Evolutionary conservation across 73 alveolate species (phyloP), one percentile per base, ranked within the genome.

Genomic region (Urostyla sp.): DNA sequence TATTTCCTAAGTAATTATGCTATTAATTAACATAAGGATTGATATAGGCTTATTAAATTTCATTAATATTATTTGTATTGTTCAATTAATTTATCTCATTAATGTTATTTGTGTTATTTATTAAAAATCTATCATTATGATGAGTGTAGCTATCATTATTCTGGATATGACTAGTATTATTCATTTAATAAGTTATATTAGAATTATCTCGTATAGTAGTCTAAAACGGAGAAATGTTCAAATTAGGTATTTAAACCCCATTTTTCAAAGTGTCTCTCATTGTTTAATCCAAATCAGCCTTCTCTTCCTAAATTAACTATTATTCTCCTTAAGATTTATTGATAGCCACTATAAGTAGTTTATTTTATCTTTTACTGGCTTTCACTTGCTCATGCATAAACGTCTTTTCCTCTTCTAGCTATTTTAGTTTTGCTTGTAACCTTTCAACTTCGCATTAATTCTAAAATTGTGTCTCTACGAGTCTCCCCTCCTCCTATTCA

Each of bases 311-410:
- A 30, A 77, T n/a, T n/a, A 63, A 61, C 15, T 51, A 54, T 15
- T 50, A 45, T 32, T 66, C 55, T 18, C 35, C 36, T 28, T 80
- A 37, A 13, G 84, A 28, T 40, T 81, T 81, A 23, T 69, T 37
- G 38, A 81, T n/a, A 0, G 91, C 91, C 18, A 81, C 75, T 15
- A 40, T 37, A 0, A 81, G 48, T n/a, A 81, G 73, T 34, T 81
- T 81, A 40, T 81, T 81, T 48, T 81, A 49, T 35, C 85, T 31
- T 53, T 81, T 81, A 13, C 67, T 38, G 18, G 91, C 91, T 53
- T 81, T 81, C 7, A 81, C 72, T 37, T 81, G 46, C 21, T 45
- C 75, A 52, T 81, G 80, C 72, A 67, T 36, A 60, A 67, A 81
- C 24, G 1, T 23, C 32, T 67, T 53, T 31, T 81, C 91, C 11